Percentiles rank a stretch among this genome's conserved stretches.
phyloP scores from a whole-genome alignment of 768 basidiomycete genomes.

The Sistotremastrum niveocremeum region DNA sequence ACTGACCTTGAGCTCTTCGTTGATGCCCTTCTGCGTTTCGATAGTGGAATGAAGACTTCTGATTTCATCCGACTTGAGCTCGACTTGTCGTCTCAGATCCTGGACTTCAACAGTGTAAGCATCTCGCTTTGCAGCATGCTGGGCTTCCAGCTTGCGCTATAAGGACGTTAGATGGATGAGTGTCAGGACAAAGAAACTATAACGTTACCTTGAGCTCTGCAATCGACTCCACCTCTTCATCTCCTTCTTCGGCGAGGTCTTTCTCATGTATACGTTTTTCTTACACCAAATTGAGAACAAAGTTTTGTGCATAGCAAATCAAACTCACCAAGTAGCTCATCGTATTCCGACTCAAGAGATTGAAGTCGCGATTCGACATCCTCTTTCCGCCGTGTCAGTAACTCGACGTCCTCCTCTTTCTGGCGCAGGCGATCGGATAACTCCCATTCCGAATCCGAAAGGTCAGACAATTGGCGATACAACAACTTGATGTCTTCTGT shows the following conservation, averaged over 20 bases:
- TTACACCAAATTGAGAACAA: slow-evolving; percentile 18
- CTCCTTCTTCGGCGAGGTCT: slow-evolving; percentile 52
- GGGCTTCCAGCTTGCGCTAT: slow-evolving; percentile 86
- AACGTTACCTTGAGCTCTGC: slow-evolving; percentile 70
- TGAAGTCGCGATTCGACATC: slow-evolving; percentile 77
- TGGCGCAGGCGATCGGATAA: slow-evolving; percentile 81
- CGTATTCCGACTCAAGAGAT: slow-evolving; percentile 84
- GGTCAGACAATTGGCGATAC: slow-evolving; percentile 78
- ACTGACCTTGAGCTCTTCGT: slow-evolving; percentile 91
- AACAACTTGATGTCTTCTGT: slow-evolving; percentile 71
- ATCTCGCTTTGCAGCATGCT: slow-evolving; percentile 87
- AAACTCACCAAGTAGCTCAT: slow-evolving; percentile 79
- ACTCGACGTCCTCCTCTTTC: slow-evolving; percentile 86
- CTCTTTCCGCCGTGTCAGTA: slow-evolving; percentile 65
- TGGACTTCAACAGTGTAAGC: slow-evolving; percentile 72
- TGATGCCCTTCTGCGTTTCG: slow-evolving; percentile 89
- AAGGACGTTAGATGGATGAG: slow-evolving; percentile 7
- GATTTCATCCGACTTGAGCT: slow-evolving; percentile 70
- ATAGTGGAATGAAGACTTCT: slow-evolving; percentile 73
- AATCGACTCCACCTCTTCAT: slow-evolving; percentile 73
- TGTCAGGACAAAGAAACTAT: slow-evolving; percentile 12
- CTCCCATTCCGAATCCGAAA: slow-evolving; percentile 74
- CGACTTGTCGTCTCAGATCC: slow-evolving; percentile 84
- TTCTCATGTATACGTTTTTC: slow-evolving; percentile 90
- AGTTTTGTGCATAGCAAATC: slow-evolving; percentile 1